Conservation (phyloP, 2,329 filamentous ascomycete genomes). For the Alternaria atra region DNA sequence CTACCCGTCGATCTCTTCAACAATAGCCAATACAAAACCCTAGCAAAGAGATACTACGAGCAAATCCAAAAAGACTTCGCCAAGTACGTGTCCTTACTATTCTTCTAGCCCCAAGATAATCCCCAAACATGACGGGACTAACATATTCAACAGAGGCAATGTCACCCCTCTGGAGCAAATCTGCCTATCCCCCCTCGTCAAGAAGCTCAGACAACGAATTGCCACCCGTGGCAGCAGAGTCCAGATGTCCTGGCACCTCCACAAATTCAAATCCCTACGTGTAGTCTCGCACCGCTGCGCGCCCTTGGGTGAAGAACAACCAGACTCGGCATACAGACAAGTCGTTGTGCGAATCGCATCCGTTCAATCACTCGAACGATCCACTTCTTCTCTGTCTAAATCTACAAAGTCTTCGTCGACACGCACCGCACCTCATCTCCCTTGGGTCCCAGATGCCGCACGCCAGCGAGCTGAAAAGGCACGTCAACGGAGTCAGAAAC, state of each 20-base stretch:
- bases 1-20: slow-evolving; percentile 25
- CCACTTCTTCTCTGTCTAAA: background rate
- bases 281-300: slow-evolving; percentile 66
- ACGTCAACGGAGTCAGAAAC: slow-evolving; percentile 5
- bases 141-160: slow-evolving; percentile 27
- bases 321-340: slow-evolving; percentile 37
- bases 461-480: slow-evolving; percentile 13
- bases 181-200: slow-evolving; percentile 64
- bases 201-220: slow-evolving; percentile 64
- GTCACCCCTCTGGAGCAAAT: slow-evolving; percentile 50
- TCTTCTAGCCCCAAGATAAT: background rate
- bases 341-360: slow-evolving; percentile 38
- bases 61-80: slow-evolving; percentile 71
- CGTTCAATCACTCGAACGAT: slow-evolving; percentile 26
- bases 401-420: background rate
- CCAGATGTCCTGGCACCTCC: slow-evolving; percentile 56
- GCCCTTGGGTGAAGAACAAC: slow-evolving; percentile 50
- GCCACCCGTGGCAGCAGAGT: slow-evolving; percentile 58
- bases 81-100: slow-evolving; percentile 16
- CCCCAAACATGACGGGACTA: slow-evolving; percentile 7
- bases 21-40: slow-evolving; percentile 15
- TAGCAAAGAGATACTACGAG: slow-evolving; percentile 67
- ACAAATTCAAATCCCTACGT: slow-evolving; percentile 51
- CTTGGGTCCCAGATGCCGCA: slow-evolving; percentile 18
- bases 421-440: background rate